Base-by-base conservation (phyloP, 2,329 filamentous ascomycete species). In the Xylaria sp. region DNA sequence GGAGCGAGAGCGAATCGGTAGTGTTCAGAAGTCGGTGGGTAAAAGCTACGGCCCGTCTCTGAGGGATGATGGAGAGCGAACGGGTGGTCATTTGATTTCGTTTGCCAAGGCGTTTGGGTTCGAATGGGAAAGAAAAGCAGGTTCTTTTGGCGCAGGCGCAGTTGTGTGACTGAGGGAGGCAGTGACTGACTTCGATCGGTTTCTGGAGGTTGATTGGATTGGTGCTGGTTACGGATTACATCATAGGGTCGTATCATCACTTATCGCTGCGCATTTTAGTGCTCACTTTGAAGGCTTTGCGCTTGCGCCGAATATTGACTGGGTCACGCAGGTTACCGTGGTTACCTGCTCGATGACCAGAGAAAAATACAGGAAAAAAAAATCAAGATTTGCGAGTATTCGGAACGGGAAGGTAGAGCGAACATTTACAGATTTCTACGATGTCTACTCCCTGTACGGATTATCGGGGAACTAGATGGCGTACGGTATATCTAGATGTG, bases 141-240 rank as follows among this genome's bases (percentile, higher is more conserved):
- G 8, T 19, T 11, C 47, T 10, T 13, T 10, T 42, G 8, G 37
- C 37, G 37, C 37, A 13, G 9, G 23, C 23, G 23, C 37, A 10
- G 37, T 42, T 42, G 37, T 42, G 11, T 42, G 37, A 42, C 37
- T 42, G 37, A n/a, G 9, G 16, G n/a, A 16, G 5, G 16, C 23
- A 59, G 52, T 59, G 57, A 61, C 52, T 59, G 11, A 42, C 37
- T 53, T 19, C 16, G 9, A 35, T 52, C 19, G 30, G n/a, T 42
- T 50, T 30, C 23, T 30, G 46, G 11, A 44, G 46, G 52, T 56
- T n/a, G 8, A n/a, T 37, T 55, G 55, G 62, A 58, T 62, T 58
- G 50, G 55, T 13, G 47, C 59, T 60, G 57, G 56, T 67, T 69
- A 64, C 37, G 57, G 67, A 54, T 68, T 69, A 64, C 37, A 42